Base-by-base conservation (phyloP, 2,329 filamentous ascomycete species). In the Plectosphaerella plurivora region DNA sequence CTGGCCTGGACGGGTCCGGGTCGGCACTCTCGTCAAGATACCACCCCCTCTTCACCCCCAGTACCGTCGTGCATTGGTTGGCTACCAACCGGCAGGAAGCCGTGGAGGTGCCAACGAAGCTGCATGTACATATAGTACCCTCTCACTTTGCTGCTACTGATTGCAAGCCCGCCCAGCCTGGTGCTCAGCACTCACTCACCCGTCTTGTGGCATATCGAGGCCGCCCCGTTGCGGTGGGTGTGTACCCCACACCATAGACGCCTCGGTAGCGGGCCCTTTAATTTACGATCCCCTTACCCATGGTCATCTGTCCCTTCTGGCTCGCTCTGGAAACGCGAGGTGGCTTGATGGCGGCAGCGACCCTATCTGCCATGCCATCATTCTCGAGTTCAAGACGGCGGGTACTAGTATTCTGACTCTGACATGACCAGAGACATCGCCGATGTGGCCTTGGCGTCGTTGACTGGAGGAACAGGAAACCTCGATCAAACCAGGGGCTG, bases 41-140 rank as follows among this genome's bases (percentile, higher is more conserved):
- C 11, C 28, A 33, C 28, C 41, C 41, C 41, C 41, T 44, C 41
- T 12, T 20, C 18, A n/a, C 41, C 16, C 28, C 28, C 28, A 12
- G 28, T 33, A 39, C 15, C 14, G 10, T n/a, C 15, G 10, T 39
- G 14, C 15, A 15, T 39, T 39, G 37, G 37, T 48, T 37, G 46
- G 46, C 46, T 35, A 48, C 46, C 46, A 48, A 48, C 46, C 47
- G 47, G 47, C 36, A 49, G 36, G 28, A 49, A 49, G 47, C 47
- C 35, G 28, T 37, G 45, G 28, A n/a, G 14, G 16, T 35, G 20
- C 46, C 46, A 37, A 24, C 25, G 39, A 22, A 49, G 47, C 24
- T 36, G 35, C 41, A 44, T 44, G 16, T 44, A 44, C 18, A 33
- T 33, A 33, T 33, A 33, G 28, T 33, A 33, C 28, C 28, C 8